Conservation (phyloP, 163 green algal genomes). For the Trebouxia gelatinosa region DNA sequence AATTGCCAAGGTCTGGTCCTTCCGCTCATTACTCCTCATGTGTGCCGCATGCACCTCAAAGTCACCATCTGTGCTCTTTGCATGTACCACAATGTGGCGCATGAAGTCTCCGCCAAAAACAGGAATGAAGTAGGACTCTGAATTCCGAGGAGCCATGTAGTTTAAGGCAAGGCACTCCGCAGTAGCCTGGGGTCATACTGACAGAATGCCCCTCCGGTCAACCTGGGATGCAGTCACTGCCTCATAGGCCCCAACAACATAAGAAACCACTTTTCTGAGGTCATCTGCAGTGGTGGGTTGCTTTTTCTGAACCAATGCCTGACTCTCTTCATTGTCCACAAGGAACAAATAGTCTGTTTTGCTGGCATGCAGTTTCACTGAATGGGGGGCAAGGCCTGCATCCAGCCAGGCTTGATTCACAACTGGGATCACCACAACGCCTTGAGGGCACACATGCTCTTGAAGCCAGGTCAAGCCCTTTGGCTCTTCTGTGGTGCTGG, state of each 20-base stretch:
- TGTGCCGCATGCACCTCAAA: not conserved
- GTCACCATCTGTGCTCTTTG: not conserved
- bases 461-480: too few relatives aligned
- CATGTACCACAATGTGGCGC: not conserved
- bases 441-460: too few relatives aligned
- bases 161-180: not conserved
- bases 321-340: not conserved
- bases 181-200: not conserved
- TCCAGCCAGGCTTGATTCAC: not conserved
- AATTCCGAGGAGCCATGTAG: not conserved
- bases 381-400: not conserved
- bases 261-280: not conserved
- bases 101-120: conserved; percentile 9
- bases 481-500: too few relatives aligned
- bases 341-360: not conserved
- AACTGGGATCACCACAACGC: not conserved
- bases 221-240: not conserved
- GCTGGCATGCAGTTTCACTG: not conserved
- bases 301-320: not conserved
- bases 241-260: not conserved
- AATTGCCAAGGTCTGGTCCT: not conserved
- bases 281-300: not conserved
- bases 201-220: not conserved
- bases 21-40: not conserved
- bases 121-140: not conserved